Evolutionary conservation across 2,329 filamentous ascomycete genomes (phyloP).

Genomic region (Fusarium sp.): DNA sequence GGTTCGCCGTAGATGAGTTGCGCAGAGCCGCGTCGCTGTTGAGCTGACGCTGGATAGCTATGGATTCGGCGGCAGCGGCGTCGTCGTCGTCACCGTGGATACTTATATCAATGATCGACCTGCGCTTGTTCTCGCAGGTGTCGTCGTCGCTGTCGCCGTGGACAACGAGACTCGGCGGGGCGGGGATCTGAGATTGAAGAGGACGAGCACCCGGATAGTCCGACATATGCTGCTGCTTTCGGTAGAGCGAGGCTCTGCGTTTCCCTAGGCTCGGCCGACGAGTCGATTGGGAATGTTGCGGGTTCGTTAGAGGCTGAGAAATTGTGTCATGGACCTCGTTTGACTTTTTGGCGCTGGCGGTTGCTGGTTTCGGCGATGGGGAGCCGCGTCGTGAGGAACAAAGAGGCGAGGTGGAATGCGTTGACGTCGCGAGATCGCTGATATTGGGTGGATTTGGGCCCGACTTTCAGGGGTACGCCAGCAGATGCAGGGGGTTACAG

Average conservation of each 20-base stretch:
- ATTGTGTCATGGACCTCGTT: conserved; percentile 20
- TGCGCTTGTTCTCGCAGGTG: conserved; percentile 12
- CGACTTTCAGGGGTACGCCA: conserved; percentile 40
- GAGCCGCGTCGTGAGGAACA: conserved; percentile 19
- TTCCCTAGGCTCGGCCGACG: conserved; percentile 32
- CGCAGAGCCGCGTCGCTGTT: conserved; percentile 34
- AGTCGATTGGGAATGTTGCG: conserved; percentile 9
- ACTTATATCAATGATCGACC: conserved; percentile 23
- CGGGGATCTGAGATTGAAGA: conserved; percentile 35
- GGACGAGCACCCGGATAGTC: conserved; percentile 42
- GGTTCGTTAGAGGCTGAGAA: conserved; percentile 8
- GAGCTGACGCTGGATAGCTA: conserved; percentile 28
- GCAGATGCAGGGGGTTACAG: conserved; percentile 36
- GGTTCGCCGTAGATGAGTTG: conserved; percentile 37
- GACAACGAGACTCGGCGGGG: conserved; percentile 48
- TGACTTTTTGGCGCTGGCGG: conserved; percentile 11
- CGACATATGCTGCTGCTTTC: conserved; percentile 43
- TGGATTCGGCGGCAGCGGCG: conserved; percentile 11
- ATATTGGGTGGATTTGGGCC: conserved; percentile 33
- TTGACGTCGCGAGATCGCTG: conserved; percentile 36
- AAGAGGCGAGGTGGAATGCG: conserved; percentile 34
- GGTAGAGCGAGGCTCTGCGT: conserved; percentile 15
- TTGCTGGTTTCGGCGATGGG: conserved; percentile 36
- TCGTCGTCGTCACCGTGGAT: conserved; percentile 17
- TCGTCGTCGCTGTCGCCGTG: conserved; percentile 42